A percentile compares a stretch with the other conserved stretches of the same genome.
Conservation (phyloP, 1,284 basidiomycete genomes). For the Puccinia novopanici region DNA sequence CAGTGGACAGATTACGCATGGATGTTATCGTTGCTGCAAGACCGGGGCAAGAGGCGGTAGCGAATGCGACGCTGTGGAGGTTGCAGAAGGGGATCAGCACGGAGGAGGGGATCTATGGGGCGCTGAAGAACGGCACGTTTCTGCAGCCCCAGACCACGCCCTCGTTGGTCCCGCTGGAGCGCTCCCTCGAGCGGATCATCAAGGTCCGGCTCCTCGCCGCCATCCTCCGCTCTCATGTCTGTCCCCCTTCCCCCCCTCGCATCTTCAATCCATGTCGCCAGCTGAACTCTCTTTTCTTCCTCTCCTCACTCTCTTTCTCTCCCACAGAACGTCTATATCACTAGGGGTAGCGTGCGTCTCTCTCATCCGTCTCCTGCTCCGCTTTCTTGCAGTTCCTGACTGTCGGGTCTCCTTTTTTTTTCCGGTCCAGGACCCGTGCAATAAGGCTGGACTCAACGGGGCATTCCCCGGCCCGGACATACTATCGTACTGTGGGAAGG, state of each 20-base stretch:
- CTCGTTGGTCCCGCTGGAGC: conserved; percentile 1
- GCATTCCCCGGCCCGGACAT: conserved; percentile 34
- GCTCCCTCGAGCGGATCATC: conserved; percentile 18
- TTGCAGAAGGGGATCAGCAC: conserved; percentile 49
- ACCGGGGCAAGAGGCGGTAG: conserved; percentile 31
- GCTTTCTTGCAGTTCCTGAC: conserved; percentile 10
- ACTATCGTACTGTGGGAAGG: conserved; percentile 41
- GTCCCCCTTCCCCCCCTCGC: neutral
- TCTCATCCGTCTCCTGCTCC: neutral
- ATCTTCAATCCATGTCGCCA: neutral
- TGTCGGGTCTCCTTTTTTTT: neutral
- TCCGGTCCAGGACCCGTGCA: conserved; percentile 31
- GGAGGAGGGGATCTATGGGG: conserved; percentile 38
- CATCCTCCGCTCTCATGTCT: conserved; percentile 39
- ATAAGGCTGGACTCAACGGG: conserved; percentile 35
- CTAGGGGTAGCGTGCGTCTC: conserved; percentile 44
- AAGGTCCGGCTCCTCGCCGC: conserved; percentile 38
- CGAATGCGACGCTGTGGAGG: conserved; percentile 25
- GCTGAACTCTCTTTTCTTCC: neutral
- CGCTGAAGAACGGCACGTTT: conserved; percentile 39
- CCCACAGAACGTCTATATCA: conserved; percentile 35
- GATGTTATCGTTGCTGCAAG: conserved; percentile 39
- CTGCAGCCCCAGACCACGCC: neutral
- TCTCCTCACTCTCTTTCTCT: neutral
- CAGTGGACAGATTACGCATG: conserved; percentile 49